phyloP scores from a whole-genome alignment of 192 early-diverging fungal species.

The Physocladia obscura region DNA sequence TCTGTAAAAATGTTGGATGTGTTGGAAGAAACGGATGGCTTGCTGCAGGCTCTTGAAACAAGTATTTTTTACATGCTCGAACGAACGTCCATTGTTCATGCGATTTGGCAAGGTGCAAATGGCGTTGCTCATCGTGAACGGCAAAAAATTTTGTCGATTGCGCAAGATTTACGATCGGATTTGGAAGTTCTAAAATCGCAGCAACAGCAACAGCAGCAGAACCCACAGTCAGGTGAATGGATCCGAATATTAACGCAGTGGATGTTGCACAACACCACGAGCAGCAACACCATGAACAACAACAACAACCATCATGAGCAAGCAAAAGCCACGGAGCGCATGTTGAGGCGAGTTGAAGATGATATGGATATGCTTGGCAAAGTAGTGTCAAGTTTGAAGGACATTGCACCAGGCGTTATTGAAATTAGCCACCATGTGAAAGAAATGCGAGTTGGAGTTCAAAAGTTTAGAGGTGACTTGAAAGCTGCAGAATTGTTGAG shows the following conservation, averaged over 20 bases:
- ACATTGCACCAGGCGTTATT: constrained; percentile 18
- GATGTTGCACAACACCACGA: not conserved
- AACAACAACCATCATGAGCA: not conserved
- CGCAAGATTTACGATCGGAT: not conserved
- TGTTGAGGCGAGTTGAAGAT: not conserved
- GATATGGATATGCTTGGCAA: not conserved
- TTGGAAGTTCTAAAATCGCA: not conserved
- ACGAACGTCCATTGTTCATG: not conserved
- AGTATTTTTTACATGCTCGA: not conserved
- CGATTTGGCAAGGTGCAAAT: constrained; percentile 13
- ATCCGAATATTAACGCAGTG: constrained; percentile 4
- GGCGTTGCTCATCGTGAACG: constrained; percentile 6
- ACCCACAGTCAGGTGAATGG: not conserved
- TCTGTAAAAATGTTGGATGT: not conserved
- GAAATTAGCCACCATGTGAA: constrained; percentile 11
- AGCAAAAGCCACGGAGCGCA: not conserved
- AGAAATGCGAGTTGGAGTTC: constrained; percentile 9
- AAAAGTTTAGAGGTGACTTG: constrained; percentile 11
- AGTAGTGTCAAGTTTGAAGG: not conserved
- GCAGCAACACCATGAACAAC: not conserved
- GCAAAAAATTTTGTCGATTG: not conserved
- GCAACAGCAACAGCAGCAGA: not conserved
- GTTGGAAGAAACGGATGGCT: not conserved
- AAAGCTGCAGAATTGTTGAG: not conserved
- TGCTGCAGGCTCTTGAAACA: constrained; percentile 4